These are phyloP conservation scores for Coemansia sp. DNA, from an alignment of 192 early-diverging fungal species.

Conservation along the genomic window DNA sequence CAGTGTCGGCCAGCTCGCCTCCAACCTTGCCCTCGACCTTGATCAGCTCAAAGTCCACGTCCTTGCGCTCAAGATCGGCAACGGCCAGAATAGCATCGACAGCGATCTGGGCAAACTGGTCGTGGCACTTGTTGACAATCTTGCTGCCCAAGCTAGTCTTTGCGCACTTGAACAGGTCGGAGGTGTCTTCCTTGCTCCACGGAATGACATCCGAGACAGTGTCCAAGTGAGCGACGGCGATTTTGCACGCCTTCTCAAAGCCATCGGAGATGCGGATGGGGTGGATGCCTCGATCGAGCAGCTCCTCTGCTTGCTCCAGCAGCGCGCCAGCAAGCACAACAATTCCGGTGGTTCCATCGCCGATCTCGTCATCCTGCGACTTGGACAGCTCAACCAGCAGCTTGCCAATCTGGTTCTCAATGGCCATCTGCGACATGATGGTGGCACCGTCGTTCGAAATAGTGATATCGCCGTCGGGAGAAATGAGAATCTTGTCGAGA, in stretches of 20 bases:
- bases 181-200: slow-evolving; percentile 76
- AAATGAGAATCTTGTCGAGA: slow-evolving; percentile 99
- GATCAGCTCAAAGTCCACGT: slow-evolving; percentile 99
- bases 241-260: slow-evolving; percentile 93
- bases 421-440: slow-evolving; percentile 95
- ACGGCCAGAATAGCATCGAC: slow-evolving; percentile 97
- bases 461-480: slow-evolving; percentile 98
- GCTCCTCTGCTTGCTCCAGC: slow-evolving; percentile 92
- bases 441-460: slow-evolving; percentile 99
- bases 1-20: slow-evolving; percentile 90
- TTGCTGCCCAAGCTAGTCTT: slow-evolving; percentile 98
- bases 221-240: slow-evolving; percentile 91
- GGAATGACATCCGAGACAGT: slow-evolving; percentile 87
- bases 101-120: slow-evolving; percentile 96
- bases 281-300: slow-evolving; percentile 96
- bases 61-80: slow-evolving; percentile 97
- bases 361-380: slow-evolving; percentile 99
- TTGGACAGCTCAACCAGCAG: slow-evolving; percentile 96
- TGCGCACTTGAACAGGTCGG: slow-evolving; percentile 88
- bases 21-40: slow-evolving; percentile 99
- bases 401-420: slow-evolving; percentile 99
- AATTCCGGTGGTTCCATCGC: slow-evolving; percentile 99
- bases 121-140: slow-evolving; percentile 99
- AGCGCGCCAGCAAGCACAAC: slow-evolving; percentile 98
- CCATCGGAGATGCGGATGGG: slow-evolving; percentile 99